Base-by-base conservation (phyloP, 163 green algal genomes). In the Chlorella variabilis region DNA sequence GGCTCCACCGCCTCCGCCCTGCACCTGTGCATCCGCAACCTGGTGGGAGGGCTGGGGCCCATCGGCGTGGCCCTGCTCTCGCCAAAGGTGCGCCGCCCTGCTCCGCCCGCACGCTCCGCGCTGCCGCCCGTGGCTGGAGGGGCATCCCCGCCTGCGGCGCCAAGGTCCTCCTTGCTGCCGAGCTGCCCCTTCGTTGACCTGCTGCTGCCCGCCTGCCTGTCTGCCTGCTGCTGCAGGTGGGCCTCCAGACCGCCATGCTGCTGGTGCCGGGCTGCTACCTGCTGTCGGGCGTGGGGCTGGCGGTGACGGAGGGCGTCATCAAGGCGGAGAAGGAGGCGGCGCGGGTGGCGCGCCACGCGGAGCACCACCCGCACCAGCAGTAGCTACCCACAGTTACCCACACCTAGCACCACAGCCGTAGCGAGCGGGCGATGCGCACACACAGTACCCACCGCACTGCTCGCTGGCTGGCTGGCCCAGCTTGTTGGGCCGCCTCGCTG, bases 1-100 rank as follows among this genome's bases (percentile, higher is more conserved):
- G 93, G 90, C n/a, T 94, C 92, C 42, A 95, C 95, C 9, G 93
- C 90, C 69, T 94, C 85, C 2, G 93, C 94, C 3, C 73, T 96
- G 13, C 94, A 98, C 89, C 89, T 98, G 25, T 97, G 91, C 81
- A 90, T 96, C 27, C 89, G 95, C 80, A 98, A 98, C 84, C 83
- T 98, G 31, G 69, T 97, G 54, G 95, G 93, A 39, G 93, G 92
- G 17, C 62, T 94, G 38, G 95, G 95, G 0, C 95, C 95, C 51
- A 83, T 98, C 4, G 86, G 65, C 1, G 91, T 98, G 11, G 92
- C 93, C 29, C 80, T 88, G 38, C 83, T 97, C 33, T 84, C 89
- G 17, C 80, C 83, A n/a, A 84, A 83, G 38, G 84, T 94, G 33
- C 18, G 54, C 8, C 5, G 54, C 54, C 15, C 15, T 54, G 45